Evolutionary conservation across 176 grass and related monocot species (phyloP), one percentile per base, ranked within the genome.

Genomic region (Eleusine indica): DNA sequence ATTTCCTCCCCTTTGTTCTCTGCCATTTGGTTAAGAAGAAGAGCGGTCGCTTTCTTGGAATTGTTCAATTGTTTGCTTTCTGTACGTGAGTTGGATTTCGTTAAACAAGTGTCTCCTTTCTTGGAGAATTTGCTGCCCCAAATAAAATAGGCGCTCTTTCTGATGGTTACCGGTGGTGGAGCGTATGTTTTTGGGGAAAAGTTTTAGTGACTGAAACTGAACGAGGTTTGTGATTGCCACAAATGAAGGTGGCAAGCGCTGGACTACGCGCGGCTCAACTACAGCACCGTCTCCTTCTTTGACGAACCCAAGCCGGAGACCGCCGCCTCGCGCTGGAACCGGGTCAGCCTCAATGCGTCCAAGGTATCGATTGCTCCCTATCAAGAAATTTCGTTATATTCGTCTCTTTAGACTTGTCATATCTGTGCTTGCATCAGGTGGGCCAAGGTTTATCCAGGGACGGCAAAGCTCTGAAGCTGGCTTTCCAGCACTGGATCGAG

Each of bases 271-370:
- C 83, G 66, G 8, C 87, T 93, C 29, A 93, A 69, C 73, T 87
- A 94, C 80, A 98, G 85, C 80, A 98, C 96, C 16, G 51, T 95
- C 66, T 89, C 85, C 65, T 98, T 95, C 96, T 98, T 93, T 77
- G 85, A 95, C 54, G 60, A 80, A 51, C 89, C 66, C 65, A 90
- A 93, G 56, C 89, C 85, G 29, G 96, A 98, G 91, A 92, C 89
- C 0, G 83, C 86, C 1, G 83, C 78, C 76, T 98, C 96, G 38
- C 93, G 92, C 69, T 98, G 93, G 96, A 93, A 75, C 73, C 91
- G 96, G 46, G 86, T 93, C 73, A 74, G 89, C 51, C 68, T 95
- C 86, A 98, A 91, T n/a, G 96, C 96, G 19, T 95, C 93, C 71
- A 98, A 94, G 96, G 93, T 86, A 70, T 46, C 2, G 25, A 3